phyloP scores from a whole-genome alignment of 495 filamentous ascomycete genomes.

The Tuber indicum region DNA sequence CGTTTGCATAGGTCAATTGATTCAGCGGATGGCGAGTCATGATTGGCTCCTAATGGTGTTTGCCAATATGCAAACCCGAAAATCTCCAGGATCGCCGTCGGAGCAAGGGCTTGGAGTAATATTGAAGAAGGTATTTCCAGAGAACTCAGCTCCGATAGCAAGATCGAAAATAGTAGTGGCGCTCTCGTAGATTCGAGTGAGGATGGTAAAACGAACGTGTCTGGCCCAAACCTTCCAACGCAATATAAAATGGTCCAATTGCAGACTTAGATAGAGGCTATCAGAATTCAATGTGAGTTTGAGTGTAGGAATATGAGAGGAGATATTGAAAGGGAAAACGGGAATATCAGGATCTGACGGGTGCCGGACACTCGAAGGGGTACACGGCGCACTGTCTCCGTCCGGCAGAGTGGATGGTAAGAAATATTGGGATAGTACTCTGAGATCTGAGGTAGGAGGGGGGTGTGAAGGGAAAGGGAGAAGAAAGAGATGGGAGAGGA shows the following conservation, averaged over 20 bases:
- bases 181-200: background rate
- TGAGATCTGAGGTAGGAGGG: background rate
- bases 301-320: background rate
- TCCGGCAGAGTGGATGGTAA: slow-evolving; percentile 24
- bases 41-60: background rate
- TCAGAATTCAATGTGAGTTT: background rate
- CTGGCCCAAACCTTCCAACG: background rate
- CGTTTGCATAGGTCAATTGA: slow-evolving; percentile 31
- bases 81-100: background rate
- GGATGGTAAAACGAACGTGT: background rate
- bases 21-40: slow-evolving; percentile 35
- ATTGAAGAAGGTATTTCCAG: background rate
- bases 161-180: background rate
- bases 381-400: slow-evolving; percentile 21
- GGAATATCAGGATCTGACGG: background rate
- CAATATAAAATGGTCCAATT: background rate
- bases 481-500: slow-evolving; percentile 11
- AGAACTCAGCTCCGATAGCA: background rate
- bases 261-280: background rate
- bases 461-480: background rate
- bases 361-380: background rate
- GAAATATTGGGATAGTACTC: background rate
- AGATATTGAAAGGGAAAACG: background rate
- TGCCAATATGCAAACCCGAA: slow-evolving; percentile 7
- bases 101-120: background rate